Conservation (phyloP, 495 filamentous ascomycete genomes). For the Penicillium egyptiacum region DNA sequence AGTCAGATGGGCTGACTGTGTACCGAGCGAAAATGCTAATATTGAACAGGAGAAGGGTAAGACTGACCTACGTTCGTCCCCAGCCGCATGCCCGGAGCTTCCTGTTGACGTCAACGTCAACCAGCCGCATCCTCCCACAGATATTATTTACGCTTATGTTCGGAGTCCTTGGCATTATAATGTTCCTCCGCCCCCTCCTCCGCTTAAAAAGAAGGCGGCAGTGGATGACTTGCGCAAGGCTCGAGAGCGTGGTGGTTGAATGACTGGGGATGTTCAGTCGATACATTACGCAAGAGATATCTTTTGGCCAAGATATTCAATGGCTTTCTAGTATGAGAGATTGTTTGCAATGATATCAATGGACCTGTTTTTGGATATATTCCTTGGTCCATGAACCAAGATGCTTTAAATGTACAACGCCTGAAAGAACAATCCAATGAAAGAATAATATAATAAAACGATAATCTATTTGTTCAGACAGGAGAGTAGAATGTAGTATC, state of each 20-base stretch:
- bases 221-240: neutral
- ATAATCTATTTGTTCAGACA: slow-evolving; percentile 32
- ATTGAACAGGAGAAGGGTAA: neutral
- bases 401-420: too few species aligned
- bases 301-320: too few species aligned
- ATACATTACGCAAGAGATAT: neutral
- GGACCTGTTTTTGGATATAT: too few species aligned
- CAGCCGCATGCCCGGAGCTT: neutral
- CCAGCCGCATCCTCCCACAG: neutral
- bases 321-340: too few species aligned
- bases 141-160: neutral
- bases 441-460: neutral
- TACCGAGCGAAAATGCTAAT: neutral
- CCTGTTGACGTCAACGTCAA: neutral
- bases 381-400: too few species aligned
- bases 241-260: neutral
- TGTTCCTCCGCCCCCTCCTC: neutral
- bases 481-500: slow-evolving; percentile 34
- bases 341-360: too few species aligned
- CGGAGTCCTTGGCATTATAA: too few species aligned
- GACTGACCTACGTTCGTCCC: neutral
- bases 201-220: neutral
- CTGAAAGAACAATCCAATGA: neutral
- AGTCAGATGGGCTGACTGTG: neutral
- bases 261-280: neutral